These are phyloP conservation scores for Pyrenophora teres DNA, from an alignment of 2,329 filamentous ascomycete species.

Conservation along the genomic window DNA sequence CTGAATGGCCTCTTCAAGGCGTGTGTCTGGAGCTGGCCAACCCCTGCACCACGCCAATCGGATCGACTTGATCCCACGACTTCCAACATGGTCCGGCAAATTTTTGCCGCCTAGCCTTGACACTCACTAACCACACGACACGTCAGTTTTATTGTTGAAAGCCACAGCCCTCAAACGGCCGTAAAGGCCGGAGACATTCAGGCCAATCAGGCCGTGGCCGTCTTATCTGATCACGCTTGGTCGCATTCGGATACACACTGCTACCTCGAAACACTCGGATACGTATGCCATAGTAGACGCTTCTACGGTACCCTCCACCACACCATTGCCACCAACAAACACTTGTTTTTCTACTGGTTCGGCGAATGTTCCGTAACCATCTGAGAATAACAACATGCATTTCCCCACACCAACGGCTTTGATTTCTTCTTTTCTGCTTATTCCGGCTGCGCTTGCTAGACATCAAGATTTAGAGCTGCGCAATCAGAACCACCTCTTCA, in stretches of 20 bases:
- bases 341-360: neutral
- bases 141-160: neutral
- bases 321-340: neutral
- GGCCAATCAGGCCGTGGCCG: neutral
- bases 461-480: constrained; percentile 2
- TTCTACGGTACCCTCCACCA: neutral
- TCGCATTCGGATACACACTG: neutral
- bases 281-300: constrained; percentile 10
- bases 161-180: neutral
- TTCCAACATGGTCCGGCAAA: constrained; percentile 3
- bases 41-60: constrained; percentile 5
- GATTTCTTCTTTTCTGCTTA: constrained; percentile 4
- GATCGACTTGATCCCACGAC: neutral
- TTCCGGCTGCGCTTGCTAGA: neutral
- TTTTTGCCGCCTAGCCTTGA: neutral
- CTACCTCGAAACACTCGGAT: constrained; percentile 10
- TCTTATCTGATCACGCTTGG: constrained; percentile 4
- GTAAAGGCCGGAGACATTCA: neutral
- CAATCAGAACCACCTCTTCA: constrained; percentile 72
- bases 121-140: neutral
- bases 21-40: constrained; percentile 8
- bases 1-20: constrained; percentile 17
- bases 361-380: neutral
- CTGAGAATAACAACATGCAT: constrained; percentile 17
- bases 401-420: constrained; percentile 1